A percentile compares a stretch with the other conserved stretches of the same genome.
These are phyloP conservation scores for Exophiala dermatitidis DNA, from an alignment of 2,329 filamentous ascomycete species.

Conservation along the genomic window DNA sequence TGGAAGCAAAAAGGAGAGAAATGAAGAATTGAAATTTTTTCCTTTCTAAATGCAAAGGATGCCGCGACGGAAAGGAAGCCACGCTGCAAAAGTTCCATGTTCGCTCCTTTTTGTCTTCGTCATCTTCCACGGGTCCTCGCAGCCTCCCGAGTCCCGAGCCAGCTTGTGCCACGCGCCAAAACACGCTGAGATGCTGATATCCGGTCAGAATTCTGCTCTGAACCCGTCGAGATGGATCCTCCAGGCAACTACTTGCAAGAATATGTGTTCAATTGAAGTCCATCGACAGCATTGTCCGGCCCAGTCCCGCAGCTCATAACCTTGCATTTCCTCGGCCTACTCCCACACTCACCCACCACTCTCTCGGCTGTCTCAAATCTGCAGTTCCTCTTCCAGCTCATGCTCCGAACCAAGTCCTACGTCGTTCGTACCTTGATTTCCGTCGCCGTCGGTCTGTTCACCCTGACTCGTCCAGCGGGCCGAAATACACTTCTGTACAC, in stretches of 20 bases:
- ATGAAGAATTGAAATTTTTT: conserved; percentile 7
- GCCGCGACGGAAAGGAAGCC: not conserved
- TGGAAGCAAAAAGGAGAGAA: not conserved
- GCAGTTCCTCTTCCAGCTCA: not conserved
- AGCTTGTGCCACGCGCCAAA: conserved; percentile 6
- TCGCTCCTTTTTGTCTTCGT: not conserved
- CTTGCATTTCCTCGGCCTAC: not conserved
- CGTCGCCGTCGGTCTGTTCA: conserved; percentile 12
- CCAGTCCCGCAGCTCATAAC: not conserved
- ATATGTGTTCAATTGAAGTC: not conserved
- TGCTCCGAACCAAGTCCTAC: conserved; percentile 9
- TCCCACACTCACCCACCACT: not conserved
- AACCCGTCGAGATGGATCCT: not conserved
- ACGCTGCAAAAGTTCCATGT: not conserved
- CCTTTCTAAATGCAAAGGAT: not conserved
- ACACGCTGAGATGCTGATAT: conserved; percentile 6
- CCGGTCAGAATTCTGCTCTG: conserved; percentile 1
- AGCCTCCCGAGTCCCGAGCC: conserved; percentile 8
- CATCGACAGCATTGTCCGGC: conserved; percentile 1
- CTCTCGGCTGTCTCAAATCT: not conserved
- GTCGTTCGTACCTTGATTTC: conserved; percentile 20
- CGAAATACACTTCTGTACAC: conserved; percentile 1
- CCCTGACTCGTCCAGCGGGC: conserved; percentile 11
- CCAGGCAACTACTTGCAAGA: not conserved
- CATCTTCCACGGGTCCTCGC: conserved; percentile 6